Evolutionary conservation across 2,329 filamentous ascomycete species (phyloP), one percentile per base, ranked within the genome.

Genomic region (Samsoniella hepiali): DNA sequence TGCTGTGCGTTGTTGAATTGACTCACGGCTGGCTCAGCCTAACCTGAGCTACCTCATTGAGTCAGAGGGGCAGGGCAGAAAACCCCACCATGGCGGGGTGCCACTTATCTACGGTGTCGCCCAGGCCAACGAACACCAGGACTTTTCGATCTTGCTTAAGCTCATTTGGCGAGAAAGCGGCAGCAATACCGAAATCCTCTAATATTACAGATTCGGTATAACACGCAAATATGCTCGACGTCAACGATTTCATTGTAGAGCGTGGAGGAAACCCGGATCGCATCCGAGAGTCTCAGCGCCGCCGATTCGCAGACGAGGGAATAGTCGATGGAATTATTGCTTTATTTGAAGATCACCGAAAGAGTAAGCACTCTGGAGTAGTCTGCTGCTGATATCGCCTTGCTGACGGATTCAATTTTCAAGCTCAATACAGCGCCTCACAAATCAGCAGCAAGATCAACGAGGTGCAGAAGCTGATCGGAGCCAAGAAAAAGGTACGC

Each of bases 241-340:
- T 92, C 63, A 82, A 85, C 69, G 90, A 93, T 74, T 92, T 94
- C 74, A 89, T 94, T 72, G 78, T 85, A 74, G 92, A 97, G 77
- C 90, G 93, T 71, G 95, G 94, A 69, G 95, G 95, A 70, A 87
- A 98, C 79, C 91, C 93, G 17, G 90, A 96, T 74, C 89, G 88
- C 80, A 95, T 99, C 77, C 90, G 91, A 76, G 92, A 97, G 77
- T 95, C 90, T 68, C 95, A 99, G 79, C 86, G 90, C 70, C 88
- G 88, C 73, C 88, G 95, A 70, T 85, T 87, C 80, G 93, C 91
- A 56, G 84, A 88, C 15, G 91, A 93, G 72, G 90, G 92, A 73
- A 82, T 89, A 55, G 94, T 99, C 32, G 94, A 99, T 79, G 90
- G 96, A 79, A 87, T 98, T 65, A 95, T 97, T 74, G 84, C 83